These are phyloP conservation scores for Colletotrichum truncatum DNA, from an alignment of 2,329 filamentous ascomycete species.

Conservation along the genomic window DNA sequence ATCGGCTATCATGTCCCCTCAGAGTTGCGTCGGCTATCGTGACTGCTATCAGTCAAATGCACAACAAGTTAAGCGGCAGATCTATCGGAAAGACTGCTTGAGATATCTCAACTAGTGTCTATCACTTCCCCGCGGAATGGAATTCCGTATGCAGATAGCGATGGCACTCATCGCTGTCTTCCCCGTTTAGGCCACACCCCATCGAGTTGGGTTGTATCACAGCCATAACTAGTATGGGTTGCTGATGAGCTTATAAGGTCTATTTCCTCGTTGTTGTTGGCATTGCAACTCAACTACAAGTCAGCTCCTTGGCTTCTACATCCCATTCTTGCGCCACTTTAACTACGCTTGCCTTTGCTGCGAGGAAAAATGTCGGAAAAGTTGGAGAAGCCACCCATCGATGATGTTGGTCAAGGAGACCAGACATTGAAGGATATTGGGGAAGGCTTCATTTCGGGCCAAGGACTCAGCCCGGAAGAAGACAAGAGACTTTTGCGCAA, in stretches of 20 bases:
- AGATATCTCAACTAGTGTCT: neutral
- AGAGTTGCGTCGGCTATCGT: neutral
- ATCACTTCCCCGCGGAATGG: neutral
- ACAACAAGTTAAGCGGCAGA: neutral
- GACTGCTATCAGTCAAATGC: neutral
- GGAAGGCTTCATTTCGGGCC: neutral
- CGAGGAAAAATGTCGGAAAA: neutral
- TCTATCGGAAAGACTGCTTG: neutral
- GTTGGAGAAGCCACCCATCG: neutral
- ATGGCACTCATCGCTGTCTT: neutral
- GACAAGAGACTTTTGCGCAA: slow-evolving; percentile 10
- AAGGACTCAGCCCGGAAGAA: slow-evolving; percentile 5
- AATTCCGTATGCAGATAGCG: neutral
- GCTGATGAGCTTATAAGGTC: neutral
- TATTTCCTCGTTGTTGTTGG: neutral
- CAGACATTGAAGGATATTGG: neutral
- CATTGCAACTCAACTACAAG: neutral
- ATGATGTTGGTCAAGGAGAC: neutral
- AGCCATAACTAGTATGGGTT: neutral
- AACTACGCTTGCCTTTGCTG: no score
- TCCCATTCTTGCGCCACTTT: no score
- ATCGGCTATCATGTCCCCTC: neutral
- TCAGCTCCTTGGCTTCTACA: no score
- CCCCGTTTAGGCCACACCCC: neutral
- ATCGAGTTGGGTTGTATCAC: neutral